Conservation (phyloP, 1,284 basidiomycete genomes). For the Cutaneotrichosporon cyanovorans region DNA sequence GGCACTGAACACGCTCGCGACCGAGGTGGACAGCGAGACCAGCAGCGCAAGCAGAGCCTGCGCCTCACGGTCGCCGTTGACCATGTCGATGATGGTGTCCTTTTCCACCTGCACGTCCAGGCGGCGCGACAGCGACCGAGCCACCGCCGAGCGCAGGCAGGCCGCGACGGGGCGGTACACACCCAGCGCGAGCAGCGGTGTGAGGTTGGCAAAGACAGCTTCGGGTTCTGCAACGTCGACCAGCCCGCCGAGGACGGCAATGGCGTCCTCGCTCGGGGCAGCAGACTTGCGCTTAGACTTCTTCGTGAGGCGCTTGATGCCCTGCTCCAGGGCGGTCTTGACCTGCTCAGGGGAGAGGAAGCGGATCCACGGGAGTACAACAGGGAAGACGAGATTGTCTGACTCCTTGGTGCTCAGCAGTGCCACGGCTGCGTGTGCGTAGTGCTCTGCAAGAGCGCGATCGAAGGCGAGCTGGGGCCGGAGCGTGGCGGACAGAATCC, state of each 20-base stretch:
- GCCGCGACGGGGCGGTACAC: conserved; percentile 7
- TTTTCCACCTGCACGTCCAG: conserved; percentile 12
- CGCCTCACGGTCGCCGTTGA: conserved; percentile 11
- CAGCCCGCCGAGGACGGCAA: conserved; percentile 5
- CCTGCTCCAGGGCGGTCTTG: conserved; percentile 3
- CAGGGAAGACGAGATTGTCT: conserved; percentile 16
- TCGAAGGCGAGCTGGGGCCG: conserved; percentile 7
- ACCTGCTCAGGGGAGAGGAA: conserved; percentile 23
- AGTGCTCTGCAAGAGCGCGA: conserved; percentile 21
- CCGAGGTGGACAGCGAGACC: conserved; percentile 6
- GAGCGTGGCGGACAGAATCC: conserved; percentile 1
- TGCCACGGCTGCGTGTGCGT: conserved; percentile 16
- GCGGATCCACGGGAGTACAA: conserved; percentile 26
- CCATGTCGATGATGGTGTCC: conserved; percentile 12
- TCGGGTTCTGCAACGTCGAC: conserved; percentile 1
- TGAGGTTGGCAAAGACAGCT: conserved; percentile 5
- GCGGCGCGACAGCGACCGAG: conserved; percentile 6
- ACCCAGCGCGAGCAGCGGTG: conserved; percentile 6
- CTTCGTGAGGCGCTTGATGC: conserved; percentile 6
- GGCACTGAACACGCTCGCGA: conserved; percentile 7
- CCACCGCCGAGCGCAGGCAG: conserved; percentile 1
- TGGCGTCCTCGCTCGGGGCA: neutral
- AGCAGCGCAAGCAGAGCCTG: conserved; percentile 16
- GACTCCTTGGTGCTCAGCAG: conserved; percentile 12
- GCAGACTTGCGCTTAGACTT: conserved; percentile 4